Evolutionary conservation across 2,329 filamentous ascomycete species (phyloP).

Genomic region (Madurella fahalii): DNA sequence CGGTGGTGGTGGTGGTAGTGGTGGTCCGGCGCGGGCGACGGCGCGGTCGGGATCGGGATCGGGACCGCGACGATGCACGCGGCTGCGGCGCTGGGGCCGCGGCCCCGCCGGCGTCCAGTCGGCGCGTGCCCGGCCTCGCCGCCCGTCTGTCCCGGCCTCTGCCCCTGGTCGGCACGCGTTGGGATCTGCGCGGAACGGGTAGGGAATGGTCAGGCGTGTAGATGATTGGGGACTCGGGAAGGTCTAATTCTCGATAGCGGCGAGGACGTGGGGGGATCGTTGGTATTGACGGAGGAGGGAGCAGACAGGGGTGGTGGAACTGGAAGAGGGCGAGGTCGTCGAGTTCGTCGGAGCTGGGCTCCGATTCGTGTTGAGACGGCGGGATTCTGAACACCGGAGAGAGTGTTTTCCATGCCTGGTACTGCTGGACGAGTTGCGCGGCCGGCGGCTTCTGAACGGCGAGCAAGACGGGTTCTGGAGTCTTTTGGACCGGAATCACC

Average conservation of each 20-base stretch:
- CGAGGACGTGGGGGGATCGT: not conserved
- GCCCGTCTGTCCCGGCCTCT: not conserved
- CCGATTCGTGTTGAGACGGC: not conserved
- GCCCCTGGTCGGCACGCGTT: not conserved
- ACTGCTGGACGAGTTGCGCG: not conserved
- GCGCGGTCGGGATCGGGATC: no score
- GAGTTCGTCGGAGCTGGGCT: not conserved
- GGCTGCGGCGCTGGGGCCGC: no score
- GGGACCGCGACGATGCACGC: no score
- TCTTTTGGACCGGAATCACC: not conserved
- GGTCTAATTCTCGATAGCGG: not conserved
- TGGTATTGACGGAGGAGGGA: conserved; percentile 9
- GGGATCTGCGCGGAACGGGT: not conserved
- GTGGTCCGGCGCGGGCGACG: no score
- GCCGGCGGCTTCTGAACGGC: not conserved
- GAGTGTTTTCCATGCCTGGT: not conserved
- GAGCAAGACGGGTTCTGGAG: not conserved
- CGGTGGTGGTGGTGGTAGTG: no score
- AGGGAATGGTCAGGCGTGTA: not conserved
- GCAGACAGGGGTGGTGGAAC: conserved; percentile 20
- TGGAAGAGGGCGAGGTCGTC: conserved; percentile 17
- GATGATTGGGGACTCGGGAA: not conserved
- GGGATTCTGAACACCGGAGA: no score
- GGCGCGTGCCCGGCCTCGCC: not conserved
- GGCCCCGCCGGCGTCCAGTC: not conserved